These are phyloP conservation scores for Russula emetica DNA, from an alignment of 768 basidiomycete genomes.

Conservation along the genomic window DNA sequence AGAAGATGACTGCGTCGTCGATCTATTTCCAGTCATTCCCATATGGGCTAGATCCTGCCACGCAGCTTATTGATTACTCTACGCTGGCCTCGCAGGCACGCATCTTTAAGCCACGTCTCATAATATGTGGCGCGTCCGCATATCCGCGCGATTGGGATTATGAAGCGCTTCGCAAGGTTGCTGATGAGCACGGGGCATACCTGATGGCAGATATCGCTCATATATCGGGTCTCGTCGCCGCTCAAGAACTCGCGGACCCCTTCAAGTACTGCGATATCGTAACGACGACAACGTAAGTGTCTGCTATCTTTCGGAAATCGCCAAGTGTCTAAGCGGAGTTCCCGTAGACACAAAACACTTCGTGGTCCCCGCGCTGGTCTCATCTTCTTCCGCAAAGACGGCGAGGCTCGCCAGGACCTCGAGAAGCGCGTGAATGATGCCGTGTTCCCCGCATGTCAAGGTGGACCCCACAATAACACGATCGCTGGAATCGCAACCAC, in stretches of 20 bases:
- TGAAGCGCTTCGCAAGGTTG: slow-evolving; percentile 68
- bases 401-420: slow-evolving; percentile 73
- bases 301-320: neutral
- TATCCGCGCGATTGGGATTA: slow-evolving; percentile 99
- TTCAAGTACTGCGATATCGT: slow-evolving; percentile 98
- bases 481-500: slow-evolving; percentile 94
- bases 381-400: slow-evolving; percentile 97
- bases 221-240: slow-evolving; percentile 92
- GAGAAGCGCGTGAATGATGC: slow-evolving; percentile 98
- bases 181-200: slow-evolving; percentile 85
- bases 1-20: slow-evolving; percentile 99
- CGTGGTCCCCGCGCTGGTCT: slow-evolving; percentile 97
- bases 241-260: slow-evolving; percentile 82
- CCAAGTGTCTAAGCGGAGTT: neutral
- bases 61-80: slow-evolving; percentile 87
- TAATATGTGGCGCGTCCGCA: slow-evolving; percentile 98
- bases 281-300: slow-evolving; percentile 86
- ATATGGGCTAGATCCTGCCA: slow-evolving; percentile 76
- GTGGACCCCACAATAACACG: slow-evolving; percentile 98
- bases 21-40: slow-evolving; percentile 99
- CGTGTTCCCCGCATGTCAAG: slow-evolving; percentile 99
- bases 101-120: slow-evolving; percentile 90
- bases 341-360: slow-evolving; percentile 87
- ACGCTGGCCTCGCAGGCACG: slow-evolving; percentile 79
- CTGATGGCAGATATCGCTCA: slow-evolving; percentile 98